Evolutionary conservation across 345 rosid genomes (phyloP).

Genomic region (Carallia pectinifolia): DNA sequence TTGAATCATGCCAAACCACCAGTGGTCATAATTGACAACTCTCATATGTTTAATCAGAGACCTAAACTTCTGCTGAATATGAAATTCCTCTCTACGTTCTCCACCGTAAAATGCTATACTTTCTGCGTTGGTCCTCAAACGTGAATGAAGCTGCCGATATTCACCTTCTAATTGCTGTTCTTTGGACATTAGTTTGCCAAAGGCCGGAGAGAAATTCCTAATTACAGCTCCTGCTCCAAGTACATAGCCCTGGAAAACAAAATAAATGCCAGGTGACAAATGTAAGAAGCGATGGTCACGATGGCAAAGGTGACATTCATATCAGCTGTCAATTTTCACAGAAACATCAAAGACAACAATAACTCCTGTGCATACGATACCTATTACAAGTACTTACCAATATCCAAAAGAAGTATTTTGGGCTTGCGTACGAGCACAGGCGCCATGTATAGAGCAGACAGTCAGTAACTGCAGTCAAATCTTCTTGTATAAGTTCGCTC

Average conservation of each 20-base stretch:
- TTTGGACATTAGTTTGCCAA: conserved; percentile 85
- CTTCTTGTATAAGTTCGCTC: conserved; percentile 91
- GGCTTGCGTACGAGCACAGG: conserved; percentile 94
- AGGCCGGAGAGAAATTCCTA: conserved; percentile 89
- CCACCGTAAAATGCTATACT: conserved; percentile 99
- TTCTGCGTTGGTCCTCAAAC: conserved; percentile 97
- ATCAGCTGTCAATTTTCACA: conserved; percentile 3
- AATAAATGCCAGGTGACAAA: conserved; percentile 14
- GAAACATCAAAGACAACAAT: neutral
- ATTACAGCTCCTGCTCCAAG: conserved; percentile 83
- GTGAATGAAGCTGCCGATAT: conserved; percentile 91
- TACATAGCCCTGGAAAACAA: conserved; percentile 71
- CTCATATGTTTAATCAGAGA: conserved; percentile 71
- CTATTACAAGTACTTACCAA: conserved; percentile 51
- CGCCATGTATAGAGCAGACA: conserved; percentile 92
- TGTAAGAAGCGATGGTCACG: conserved; percentile 7
- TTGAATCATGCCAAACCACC: conserved; percentile 99
- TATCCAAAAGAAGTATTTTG: conserved; percentile 92
- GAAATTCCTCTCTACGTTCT: conserved; percentile 84
- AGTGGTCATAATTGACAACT: conserved; percentile 80
- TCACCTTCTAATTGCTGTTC: conserved; percentile 99
- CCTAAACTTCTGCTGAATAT: conserved; percentile 82
- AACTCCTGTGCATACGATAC: conserved; percentile 1
- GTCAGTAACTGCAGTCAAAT: conserved; percentile 84
- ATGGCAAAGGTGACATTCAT: neutral